These are phyloP conservation scores for Oryza australiensis DNA, from an alignment of 176 grass and related monocot species.

Conservation along the genomic window DNA sequence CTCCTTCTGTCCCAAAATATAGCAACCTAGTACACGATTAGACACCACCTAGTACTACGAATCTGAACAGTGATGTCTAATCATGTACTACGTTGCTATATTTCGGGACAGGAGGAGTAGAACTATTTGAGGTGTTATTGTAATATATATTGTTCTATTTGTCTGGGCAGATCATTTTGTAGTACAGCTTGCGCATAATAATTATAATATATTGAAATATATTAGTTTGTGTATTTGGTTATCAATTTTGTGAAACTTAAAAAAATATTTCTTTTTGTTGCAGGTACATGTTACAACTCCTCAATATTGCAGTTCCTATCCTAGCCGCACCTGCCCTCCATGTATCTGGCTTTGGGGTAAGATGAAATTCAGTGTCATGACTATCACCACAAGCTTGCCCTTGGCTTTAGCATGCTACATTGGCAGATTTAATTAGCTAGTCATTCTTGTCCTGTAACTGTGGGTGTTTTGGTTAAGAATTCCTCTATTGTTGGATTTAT, in stretches of 20 bases:
- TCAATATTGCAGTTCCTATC: slow-evolving; percentile 81
- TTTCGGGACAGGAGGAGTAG: too few species aligned
- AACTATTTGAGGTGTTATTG: neutral
- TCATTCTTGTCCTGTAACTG: slow-evolving; percentile 12
- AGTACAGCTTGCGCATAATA: neutral
- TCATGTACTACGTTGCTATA: too few species aligned
- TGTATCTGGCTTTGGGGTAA: slow-evolving; percentile 95
- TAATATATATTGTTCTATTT: neutral
- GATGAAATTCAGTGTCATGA: slow-evolving; percentile 26
- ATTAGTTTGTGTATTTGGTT: slow-evolving; percentile 18
- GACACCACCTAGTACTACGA: too few species aligned
- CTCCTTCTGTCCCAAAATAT: too few species aligned
- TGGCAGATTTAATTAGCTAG: neutral
- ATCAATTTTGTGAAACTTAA: slow-evolving; percentile 5
- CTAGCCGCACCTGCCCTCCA: slow-evolving; percentile 87
- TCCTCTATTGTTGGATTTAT: neutral
- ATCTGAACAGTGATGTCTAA: too few species aligned
- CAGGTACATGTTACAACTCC: slow-evolving; percentile 82
- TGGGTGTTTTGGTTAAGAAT: slow-evolving; percentile 25
- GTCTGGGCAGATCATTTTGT: neutral
- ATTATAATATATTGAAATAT: neutral
- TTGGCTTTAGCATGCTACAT: neutral
- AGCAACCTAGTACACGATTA: too few species aligned
- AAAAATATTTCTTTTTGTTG: slow-evolving; percentile 25
- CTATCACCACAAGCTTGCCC: neutral